Conservation (phyloP, 208 protist species). For the Acanthamoeba castellanii region DNA sequence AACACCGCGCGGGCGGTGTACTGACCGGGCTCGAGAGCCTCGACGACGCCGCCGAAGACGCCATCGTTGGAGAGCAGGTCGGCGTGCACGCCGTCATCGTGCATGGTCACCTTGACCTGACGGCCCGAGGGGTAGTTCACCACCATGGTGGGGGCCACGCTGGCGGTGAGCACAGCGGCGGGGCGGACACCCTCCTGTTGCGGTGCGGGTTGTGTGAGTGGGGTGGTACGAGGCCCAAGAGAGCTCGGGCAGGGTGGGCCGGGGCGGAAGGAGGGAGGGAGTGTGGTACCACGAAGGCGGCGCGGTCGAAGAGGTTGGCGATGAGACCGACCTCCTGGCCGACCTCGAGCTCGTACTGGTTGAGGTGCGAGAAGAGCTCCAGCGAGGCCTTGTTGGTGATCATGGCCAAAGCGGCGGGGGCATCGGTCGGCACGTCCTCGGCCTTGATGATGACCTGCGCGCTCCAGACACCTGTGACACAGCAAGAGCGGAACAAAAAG, state of each 20-base stretch:
- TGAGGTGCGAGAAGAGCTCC: constrained; percentile 65
- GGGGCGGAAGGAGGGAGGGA: too few relatives aligned
- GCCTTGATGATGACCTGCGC: neutral
- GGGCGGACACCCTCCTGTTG: neutral
- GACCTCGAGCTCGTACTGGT: constrained; percentile 35
- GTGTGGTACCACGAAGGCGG: too few relatives aligned
- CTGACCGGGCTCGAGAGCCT: constrained; percentile 68
- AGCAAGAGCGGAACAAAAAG: too few relatives aligned
- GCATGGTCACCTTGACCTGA: constrained; percentile 69
- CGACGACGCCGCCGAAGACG: constrained; percentile 72
- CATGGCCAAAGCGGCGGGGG: neutral
- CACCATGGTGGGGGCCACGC: neutral
- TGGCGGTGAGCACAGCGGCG: neutral
- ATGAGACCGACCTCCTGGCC: constrained; percentile 63
- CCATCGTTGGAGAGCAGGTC: constrained; percentile 76
- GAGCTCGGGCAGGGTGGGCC: too few relatives aligned
- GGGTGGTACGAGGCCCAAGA: too few relatives aligned
- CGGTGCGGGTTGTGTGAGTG: too few relatives aligned
- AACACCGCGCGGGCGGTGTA: constrained; percentile 47
- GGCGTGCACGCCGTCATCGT: constrained; percentile 79
- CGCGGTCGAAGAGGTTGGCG: constrained; percentile 33
- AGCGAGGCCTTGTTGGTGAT: constrained; percentile 9
- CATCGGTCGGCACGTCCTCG: neutral
- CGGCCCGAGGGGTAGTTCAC: neutral
- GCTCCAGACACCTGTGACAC: neutral